Conservation (phyloP, 371 early-diverging fungal genomes). For the Saksenaea oblongispora region DNA sequence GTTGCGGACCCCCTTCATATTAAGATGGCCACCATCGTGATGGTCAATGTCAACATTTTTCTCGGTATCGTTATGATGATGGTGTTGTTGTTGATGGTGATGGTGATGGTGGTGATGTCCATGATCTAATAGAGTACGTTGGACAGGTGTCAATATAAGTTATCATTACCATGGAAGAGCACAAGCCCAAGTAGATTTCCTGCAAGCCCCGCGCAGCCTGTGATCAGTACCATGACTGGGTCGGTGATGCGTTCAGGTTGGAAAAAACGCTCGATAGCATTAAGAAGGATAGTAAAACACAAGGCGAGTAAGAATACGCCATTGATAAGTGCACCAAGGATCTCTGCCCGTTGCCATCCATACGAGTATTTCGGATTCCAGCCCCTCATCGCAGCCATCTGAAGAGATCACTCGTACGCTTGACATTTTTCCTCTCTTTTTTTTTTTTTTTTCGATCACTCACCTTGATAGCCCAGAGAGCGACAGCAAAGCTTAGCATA, state of each 20-base stretch:
- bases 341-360: conserved; percentile 92
- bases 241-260: conserved; percentile 65
- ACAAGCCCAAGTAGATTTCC: conserved; percentile 84
- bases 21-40: conserved; percentile 57
- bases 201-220: conserved; percentile 81
- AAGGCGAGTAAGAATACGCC: conserved; percentile 88
- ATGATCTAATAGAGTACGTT: conserved; percentile 27
- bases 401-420: background rate
- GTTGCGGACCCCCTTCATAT: conserved; percentile 83
- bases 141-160: background rate
- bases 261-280: conserved; percentile 86
- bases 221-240: conserved; percentile 79
- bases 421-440: background rate
- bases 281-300: conserved; percentile 85
- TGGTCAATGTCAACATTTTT: conserved; percentile 13
- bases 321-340: conserved; percentile 90
- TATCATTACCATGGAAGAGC: conserved; percentile 69
- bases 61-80: conserved; percentile 14
- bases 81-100: conserved; percentile 27
- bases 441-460: conserved; percentile 6
- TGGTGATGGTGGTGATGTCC: conserved; percentile 25
- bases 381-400: conserved; percentile 38
- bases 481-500: conserved; percentile 77
- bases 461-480: conserved; percentile 84
- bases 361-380: conserved; percentile 74